phyloP scores from a whole-genome alignment of 139 green algal genomes.

The Ettlia oleoabundans region DNA sequence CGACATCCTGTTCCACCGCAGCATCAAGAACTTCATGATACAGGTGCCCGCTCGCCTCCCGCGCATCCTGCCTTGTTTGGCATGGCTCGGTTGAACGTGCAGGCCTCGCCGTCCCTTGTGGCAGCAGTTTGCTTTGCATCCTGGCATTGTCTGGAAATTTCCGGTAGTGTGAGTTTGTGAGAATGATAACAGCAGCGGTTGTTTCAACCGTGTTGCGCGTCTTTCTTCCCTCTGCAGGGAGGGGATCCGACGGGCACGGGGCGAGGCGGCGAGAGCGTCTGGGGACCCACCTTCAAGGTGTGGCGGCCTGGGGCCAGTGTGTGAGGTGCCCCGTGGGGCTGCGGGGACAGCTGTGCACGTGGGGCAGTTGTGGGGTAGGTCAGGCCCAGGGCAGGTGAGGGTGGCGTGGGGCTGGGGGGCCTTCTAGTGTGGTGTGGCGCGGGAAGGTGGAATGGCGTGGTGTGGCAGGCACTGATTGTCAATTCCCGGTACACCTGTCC shows the following conservation, averaged over 20 bases:
- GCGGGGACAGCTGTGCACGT: no score
- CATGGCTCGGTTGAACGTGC: not conserved
- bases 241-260: constrained; percentile 96
- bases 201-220: not conserved
- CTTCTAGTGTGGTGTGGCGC: no score
- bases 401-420: no score
- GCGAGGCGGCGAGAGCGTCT: constrained; percentile 93
- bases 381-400: no score
- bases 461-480: no score
- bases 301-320: no score
- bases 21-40: constrained; percentile 97
- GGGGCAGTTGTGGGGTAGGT: no score
- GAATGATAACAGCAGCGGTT: not conserved
- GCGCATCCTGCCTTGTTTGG: not conserved
- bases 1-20: constrained; percentile 88
- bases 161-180: not conserved
- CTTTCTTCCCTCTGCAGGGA: constrained; percentile 67
- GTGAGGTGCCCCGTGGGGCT: no score
- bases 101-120: not conserved
- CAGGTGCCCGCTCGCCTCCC: constrained; percentile 52
- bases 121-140: not conserved
- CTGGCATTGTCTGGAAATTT: no score
- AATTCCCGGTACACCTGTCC: no score
- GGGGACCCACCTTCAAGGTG: constrained; percentile 80
- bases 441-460: no score